Base-by-base conservation (phyloP, 2,329 filamentous ascomycete genomes). In the Fusarium fracticaudum region DNA sequence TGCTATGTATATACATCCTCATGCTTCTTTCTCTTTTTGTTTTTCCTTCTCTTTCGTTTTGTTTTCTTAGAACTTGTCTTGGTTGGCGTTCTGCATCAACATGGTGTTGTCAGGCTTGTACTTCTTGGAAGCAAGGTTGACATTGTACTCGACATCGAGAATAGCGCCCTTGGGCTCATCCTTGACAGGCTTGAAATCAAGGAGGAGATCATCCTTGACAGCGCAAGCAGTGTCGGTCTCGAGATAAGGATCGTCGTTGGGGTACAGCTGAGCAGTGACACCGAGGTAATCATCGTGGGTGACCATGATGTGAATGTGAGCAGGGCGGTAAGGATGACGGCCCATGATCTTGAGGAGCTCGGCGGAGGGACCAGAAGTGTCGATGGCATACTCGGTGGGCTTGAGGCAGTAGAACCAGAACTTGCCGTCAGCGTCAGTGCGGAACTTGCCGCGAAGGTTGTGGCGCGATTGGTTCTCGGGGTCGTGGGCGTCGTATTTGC, bases 381-480 rank as follows among this genome's bases (percentile, higher is more conserved):
- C 91, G 71, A 94, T 86, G 44, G 91, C 91, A 84, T 94, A 94
- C 10, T 91, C 90, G 1, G 92, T 94, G 2, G 92, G 92, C 83
- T 92, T 87, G 79, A 91, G 89, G 87, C 92, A 94, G 88, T 94
- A 94, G 83, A 93, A 91, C 84, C 86, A 88, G 84, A 91, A 93
- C 81, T 91, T 87, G 76, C 92, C 92, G 71, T 94, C 87, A 77
- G 88, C 88, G 81, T 93, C 89, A 73, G 91, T 89, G 77, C 87
- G 88, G 86, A 94, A 94, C 85, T 94, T 94, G 81, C 92, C 92
- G 48, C 92, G 89, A 47, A 94, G 87, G 86, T 94, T 94, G 87
- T 94, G 92, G 80, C 90, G 89, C 57, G 85, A 84, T 86, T 94
- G 92, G 84, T 90, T 90, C 64, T 91, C 88, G 1, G 91, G 91